Conservation (phyloP, 495 filamentous ascomycete species). For the Clohesyomyces aquaticus region DNA sequence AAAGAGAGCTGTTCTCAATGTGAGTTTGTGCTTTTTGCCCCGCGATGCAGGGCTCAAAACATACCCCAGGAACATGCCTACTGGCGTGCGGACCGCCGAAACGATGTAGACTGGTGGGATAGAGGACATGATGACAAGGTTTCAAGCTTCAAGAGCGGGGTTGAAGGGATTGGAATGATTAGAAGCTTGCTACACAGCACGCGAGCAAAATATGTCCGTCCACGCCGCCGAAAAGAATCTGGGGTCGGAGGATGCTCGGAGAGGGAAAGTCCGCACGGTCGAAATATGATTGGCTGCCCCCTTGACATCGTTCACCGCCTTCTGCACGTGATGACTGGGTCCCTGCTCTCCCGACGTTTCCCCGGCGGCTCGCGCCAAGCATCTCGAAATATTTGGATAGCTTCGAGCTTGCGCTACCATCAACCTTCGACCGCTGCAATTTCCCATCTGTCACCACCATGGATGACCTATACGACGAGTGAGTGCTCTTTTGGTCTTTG, state of each 20-base stretch:
- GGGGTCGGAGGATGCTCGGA: not conserved
- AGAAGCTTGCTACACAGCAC: not conserved
- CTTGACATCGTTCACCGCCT: conserved; percentile 5
- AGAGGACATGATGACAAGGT: conserved; percentile 56
- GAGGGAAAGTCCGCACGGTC: not conserved
- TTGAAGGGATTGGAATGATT: not conserved
- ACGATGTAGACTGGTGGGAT: conserved; percentile 93
- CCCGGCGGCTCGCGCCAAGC: conserved; percentile 17
- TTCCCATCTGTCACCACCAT: conserved; percentile 34
- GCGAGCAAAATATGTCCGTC: not conserved
- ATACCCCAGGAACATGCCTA: conserved; percentile 92
- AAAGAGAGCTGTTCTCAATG: conserved; percentile 66
- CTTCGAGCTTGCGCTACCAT: conserved; percentile 21
- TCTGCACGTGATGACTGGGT: too few relatives aligned
- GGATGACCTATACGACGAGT: conserved; percentile 53
- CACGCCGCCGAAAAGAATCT: not conserved
- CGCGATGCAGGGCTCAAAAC: conserved; percentile 36
- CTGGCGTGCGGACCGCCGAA: conserved; percentile 83
- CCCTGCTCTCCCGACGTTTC: conserved; percentile 9
- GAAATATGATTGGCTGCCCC: not conserved
- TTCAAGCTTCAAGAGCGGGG: not conserved
- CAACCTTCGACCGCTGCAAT: not conserved
- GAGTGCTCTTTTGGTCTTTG: not conserved
- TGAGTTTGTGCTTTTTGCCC: conserved; percentile 28
- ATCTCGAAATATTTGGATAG: conserved; percentile 27